Evolutionary conservation across 257 asterid genomes (phyloP).

Genomic region (Plantago ovata): DNA sequence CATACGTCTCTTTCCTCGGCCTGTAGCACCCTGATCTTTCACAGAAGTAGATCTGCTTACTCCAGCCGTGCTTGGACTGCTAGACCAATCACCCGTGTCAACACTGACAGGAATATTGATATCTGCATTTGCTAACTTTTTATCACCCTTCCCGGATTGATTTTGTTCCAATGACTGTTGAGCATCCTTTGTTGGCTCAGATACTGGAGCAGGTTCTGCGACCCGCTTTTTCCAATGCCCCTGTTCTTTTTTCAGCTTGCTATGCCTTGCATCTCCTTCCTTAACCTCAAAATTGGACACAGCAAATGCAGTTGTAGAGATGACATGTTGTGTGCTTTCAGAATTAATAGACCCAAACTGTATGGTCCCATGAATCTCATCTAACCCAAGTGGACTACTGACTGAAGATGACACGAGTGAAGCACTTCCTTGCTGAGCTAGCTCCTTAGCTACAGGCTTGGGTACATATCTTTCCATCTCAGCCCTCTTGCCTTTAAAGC

Average conservation of each 20-base stretch:
- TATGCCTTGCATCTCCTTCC: conserved; percentile 40
- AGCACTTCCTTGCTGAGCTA: conserved; percentile 69
- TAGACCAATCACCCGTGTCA: conserved; percentile 23
- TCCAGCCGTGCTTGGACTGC: conserved; percentile 26
- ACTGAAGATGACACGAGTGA: conserved; percentile 34
- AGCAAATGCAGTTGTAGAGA: conserved; percentile 26
- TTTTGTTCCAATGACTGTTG: conserved; percentile 28
- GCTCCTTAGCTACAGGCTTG: conserved; percentile 85
- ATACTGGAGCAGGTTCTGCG: conserved; percentile 30
- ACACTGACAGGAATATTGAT: conserved; percentile 19
- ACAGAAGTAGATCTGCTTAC: conserved; percentile 27
- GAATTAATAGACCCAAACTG: conserved; percentile 29
- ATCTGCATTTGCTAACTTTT: conserved; percentile 28
- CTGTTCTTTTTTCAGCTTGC: conserved; percentile 51
- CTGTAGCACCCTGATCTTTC: conserved; percentile 51
- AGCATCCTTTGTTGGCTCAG: conserved; percentile 36
- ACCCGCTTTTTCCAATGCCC: conserved; percentile 65
- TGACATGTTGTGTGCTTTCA: conserved; percentile 28
- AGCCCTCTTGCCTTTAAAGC: conserved; percentile 80
- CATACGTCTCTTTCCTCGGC: conserved; percentile 58
- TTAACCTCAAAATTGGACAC: conserved; percentile 35
- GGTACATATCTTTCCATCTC: conserved; percentile 96
- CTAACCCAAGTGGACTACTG: conserved; percentile 27
- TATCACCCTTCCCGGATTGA: conserved; percentile 31
- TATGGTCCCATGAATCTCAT: conserved; percentile 34